Evolutionary conservation across 495 filamentous ascomycete genomes (phyloP).

Genomic region (Neurospora sp.): DNA sequence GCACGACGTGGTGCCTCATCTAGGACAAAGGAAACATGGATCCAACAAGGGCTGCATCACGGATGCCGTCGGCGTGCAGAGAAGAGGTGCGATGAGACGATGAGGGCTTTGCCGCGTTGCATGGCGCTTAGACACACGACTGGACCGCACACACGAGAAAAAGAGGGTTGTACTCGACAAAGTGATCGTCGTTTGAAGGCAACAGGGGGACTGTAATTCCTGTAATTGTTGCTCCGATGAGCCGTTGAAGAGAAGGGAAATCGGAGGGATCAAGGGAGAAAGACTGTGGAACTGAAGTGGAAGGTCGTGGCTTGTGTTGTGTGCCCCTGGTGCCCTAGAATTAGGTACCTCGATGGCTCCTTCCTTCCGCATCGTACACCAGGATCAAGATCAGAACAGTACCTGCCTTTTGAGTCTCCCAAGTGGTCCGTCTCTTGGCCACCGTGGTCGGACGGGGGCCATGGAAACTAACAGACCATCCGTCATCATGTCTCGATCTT

Average conservation of each 20-base stretch:
- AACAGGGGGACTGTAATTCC: background rate
- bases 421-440: background rate
- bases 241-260: background rate
- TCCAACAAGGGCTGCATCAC: background rate
- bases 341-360: background rate
- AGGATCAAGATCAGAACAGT: background rate
- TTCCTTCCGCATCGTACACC: background rate
- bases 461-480: background rate
- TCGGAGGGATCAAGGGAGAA: background rate
- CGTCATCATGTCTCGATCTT: background rate
- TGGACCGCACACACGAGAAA: background rate
- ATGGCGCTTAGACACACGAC: background rate
- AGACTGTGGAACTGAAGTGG: background rate
- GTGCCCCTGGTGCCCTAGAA: background rate
- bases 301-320: background rate
- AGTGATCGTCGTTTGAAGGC: background rate
- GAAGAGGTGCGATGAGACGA: background rate
- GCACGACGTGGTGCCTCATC: slow-evolving; percentile 22
- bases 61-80: background rate
- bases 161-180: background rate
- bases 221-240: background rate
- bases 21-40: slow-evolving; percentile 20
- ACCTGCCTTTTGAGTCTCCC: background rate
- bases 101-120: background rate
- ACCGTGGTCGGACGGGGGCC: background rate